phyloP scores from a whole-genome alignment of 768 basidiomycete species.

The Obba rivulosa region DNA sequence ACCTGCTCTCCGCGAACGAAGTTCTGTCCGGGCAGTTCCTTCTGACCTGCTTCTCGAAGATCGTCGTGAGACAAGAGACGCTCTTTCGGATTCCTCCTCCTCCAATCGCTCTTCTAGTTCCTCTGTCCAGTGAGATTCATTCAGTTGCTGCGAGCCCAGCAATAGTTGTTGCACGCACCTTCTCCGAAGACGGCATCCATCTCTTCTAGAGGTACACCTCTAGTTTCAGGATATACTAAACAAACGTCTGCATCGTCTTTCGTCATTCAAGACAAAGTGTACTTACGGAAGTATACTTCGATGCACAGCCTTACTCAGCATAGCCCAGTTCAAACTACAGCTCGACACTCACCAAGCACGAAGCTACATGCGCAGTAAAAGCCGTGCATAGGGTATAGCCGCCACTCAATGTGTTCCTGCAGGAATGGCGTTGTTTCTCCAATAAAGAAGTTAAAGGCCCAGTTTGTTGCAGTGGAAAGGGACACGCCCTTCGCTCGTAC shows the following conservation, averaged over 20 bases:
- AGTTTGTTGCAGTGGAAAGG: constrained; percentile 86
- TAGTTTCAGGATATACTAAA: constrained; percentile 82
- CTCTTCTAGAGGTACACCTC: constrained; percentile 82
- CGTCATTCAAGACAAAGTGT: constrained; percentile 1
- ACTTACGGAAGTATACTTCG: constrained; percentile 72
- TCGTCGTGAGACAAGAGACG: constrained; percentile 46
- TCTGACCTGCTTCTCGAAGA: constrained; percentile 29
- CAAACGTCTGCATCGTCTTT: constrained; percentile 8
- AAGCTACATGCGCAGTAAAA: constrained; percentile 89
- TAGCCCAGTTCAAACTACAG: neutral
- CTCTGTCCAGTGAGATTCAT: constrained; percentile 18
- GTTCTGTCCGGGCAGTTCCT: constrained; percentile 21
- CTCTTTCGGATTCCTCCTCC: constrained; percentile 54
- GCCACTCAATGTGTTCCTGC: constrained; percentile 86
- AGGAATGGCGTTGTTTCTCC: constrained; percentile 84
- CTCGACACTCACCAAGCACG: constrained; percentile 51
- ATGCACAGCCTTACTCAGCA: constrained; percentile 3
- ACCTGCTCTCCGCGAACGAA: constrained; percentile 24
- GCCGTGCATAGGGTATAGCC: constrained; percentile 92
- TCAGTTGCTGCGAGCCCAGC: neutral
- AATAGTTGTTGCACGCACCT: constrained; percentile 37
- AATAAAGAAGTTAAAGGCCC: constrained; percentile 82
- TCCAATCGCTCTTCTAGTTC: constrained; percentile 57
- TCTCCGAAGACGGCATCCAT: constrained; percentile 90
- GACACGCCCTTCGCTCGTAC: constrained; percentile 96